phyloP scores from a whole-genome alignment of 805 yeast genomes.

The Kuraishia hungarica region DNA sequence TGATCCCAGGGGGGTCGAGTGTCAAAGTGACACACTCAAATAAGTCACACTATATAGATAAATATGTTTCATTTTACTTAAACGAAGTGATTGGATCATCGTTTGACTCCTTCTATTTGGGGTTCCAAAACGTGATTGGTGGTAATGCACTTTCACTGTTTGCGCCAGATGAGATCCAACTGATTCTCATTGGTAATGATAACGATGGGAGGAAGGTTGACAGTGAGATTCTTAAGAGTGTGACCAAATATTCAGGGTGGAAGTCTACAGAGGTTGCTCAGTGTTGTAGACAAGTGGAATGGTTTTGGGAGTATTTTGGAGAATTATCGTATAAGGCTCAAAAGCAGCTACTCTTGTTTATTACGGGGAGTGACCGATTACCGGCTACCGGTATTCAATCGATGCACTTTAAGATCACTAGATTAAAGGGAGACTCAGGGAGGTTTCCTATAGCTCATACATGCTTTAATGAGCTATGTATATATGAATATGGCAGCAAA shows the following conservation, averaged over 20 bases:
- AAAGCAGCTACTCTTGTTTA: slow-evolving; percentile 58
- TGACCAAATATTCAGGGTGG: slow-evolving; percentile 73
- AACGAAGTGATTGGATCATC: slow-evolving; percentile 43
- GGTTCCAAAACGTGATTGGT: slow-evolving; percentile 71
- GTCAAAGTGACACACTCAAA: slow-evolving; percentile 51
- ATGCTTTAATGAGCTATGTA: slow-evolving; percentile 83
- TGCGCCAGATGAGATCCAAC: slow-evolving; percentile 73
- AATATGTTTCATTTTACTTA: slow-evolving; percentile 54
- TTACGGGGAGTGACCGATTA: slow-evolving; percentile 85
- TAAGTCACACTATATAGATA: slow-evolving; percentile 49
- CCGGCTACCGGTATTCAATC: slow-evolving; percentile 90
- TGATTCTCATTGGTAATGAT: slow-evolving; percentile 71
- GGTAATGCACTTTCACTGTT: slow-evolving; percentile 77
- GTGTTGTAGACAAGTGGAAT: slow-evolving; percentile 37
- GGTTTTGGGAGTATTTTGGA: slow-evolving; percentile 88
- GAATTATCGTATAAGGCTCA: slow-evolving; percentile 37
- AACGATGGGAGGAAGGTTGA: slow-evolving; percentile 43
- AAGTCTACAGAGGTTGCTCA: slow-evolving; percentile 26
- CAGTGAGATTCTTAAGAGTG: slow-evolving; percentile 52
- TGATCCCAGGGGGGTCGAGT: slow-evolving; percentile 50
- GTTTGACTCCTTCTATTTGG: slow-evolving; percentile 52
- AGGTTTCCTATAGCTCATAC: slow-evolving; percentile 85
- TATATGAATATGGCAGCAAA: slow-evolving; percentile 54
- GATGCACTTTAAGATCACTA: slow-evolving; percentile 62
- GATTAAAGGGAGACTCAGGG: slow-evolving; percentile 28